Evolutionary conservation across 441 rosid species (phyloP).

Genomic region (Bocquillonia castaneifolia): DNA sequence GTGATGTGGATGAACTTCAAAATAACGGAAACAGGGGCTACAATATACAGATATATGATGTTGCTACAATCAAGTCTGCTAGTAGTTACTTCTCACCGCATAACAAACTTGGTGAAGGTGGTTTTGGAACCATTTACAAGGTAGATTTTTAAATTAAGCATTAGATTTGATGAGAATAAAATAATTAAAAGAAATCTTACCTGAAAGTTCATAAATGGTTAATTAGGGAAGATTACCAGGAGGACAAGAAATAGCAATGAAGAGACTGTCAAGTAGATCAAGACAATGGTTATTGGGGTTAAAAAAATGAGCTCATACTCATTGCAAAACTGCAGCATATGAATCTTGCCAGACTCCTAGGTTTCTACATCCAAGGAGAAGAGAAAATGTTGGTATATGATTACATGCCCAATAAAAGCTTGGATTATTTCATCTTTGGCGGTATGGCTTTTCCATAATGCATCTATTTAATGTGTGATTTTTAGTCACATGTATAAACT

Average conservation of each 20-base stretch:
- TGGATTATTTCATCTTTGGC: slow-evolving; percentile 12
- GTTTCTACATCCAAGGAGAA: slow-evolving; percentile 2
- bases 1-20: not conserved
- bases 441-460: not conserved
- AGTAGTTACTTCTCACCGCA: slow-evolving; percentile 10
- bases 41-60: slow-evolving; percentile 2
- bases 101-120: slow-evolving; percentile 25
- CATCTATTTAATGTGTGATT: too few relatives aligned
- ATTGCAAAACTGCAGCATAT: too few relatives aligned
- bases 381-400: slow-evolving; percentile 11
- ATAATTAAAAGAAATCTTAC: not conserved
- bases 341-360: too few relatives aligned
- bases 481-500: too few relatives aligned
- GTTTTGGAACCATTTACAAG: slow-evolving; percentile 24
- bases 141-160: not conserved
- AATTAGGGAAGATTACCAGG: not conserved
- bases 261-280: not conserved
- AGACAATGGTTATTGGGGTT: too few relatives aligned
- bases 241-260: slow-evolving; percentile 1
- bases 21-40: slow-evolving; percentile 1
- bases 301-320: too few relatives aligned
- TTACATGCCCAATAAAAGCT: too few relatives aligned
- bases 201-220: not conserved
- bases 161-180: not conserved
- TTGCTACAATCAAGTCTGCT: slow-evolving; percentile 11